phyloP scores from a whole-genome alignment of 23 red algal species.

The Chondrus crispus region DNA sequence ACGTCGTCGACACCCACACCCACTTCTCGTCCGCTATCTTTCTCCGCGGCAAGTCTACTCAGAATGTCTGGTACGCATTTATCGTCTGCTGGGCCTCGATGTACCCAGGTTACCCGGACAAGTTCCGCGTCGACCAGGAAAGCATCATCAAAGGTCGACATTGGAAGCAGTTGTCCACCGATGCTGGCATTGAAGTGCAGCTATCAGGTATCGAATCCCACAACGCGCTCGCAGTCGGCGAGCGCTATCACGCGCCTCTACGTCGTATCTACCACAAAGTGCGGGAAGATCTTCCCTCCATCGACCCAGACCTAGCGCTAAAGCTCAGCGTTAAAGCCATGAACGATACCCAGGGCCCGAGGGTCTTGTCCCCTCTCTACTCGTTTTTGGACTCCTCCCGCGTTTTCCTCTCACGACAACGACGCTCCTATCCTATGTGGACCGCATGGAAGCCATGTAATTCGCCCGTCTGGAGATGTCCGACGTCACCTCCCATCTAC shows the following conservation, averaged over 20 bases:
- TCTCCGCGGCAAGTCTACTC: background rate
- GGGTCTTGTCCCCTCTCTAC: conserved; percentile 15
- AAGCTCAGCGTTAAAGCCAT: background rate
- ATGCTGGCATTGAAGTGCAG: background rate
- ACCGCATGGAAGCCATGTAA: background rate
- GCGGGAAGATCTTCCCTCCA: background rate
- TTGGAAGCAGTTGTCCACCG: background rate
- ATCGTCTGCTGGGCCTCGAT: background rate
- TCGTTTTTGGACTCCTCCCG: background rate
- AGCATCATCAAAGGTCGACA: background rate
- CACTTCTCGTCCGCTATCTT: conserved; percentile 4
- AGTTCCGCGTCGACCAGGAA: background rate
- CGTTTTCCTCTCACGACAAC: background rate
- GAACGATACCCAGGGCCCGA: conserved; percentile 35
- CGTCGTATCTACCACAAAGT: background rate
- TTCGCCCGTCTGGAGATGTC: background rate
- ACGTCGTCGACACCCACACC: conserved; percentile 31
- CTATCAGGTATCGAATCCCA: conserved; percentile 17
- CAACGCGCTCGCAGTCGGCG: background rate
- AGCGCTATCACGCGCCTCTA: conserved; percentile 7
- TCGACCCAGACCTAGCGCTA: background rate
- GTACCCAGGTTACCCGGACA: conserved; percentile 19
- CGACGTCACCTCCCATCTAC: background rate
- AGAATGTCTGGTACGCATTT: background rate
- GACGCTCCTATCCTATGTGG: background rate